phyloP scores from a whole-genome alignment of 306 rosid genomes.

The Pyrus bretschneideri region DNA sequence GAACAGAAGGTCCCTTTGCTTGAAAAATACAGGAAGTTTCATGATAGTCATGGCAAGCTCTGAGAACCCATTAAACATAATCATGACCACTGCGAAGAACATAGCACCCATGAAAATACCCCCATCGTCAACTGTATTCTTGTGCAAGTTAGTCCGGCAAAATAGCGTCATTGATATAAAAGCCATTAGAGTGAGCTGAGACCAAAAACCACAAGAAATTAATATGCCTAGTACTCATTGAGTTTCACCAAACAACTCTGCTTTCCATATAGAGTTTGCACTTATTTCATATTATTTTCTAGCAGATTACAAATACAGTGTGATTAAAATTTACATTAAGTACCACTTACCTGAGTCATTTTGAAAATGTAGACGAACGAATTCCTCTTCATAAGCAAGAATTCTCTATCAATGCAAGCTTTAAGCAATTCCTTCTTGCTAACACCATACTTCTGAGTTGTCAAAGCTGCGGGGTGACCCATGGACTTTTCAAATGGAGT shows the following conservation, averaged over 20 bases:
- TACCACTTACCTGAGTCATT: constrained; percentile 18
- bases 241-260: neutral
- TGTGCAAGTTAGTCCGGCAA: constrained; percentile 31
- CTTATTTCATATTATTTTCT: neutral
- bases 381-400: constrained; percentile 39
- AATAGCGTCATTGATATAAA: constrained; percentile 26
- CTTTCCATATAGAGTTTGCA: neutral
- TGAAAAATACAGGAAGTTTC: constrained; percentile 45
- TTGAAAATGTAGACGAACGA: constrained; percentile 40
- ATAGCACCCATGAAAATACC: constrained; percentile 26
- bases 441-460: constrained; percentile 30
- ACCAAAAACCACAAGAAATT: neutral
- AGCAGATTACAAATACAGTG: neutral
- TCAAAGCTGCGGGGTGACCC: constrained; percentile 35
- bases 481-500: constrained; percentile 35
- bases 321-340: neutral
- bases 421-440: constrained; percentile 26
- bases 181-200: constrained; percentile 24
- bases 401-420: constrained; percentile 31
- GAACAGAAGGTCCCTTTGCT: constrained; percentile 41
- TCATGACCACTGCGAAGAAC: constrained; percentile 20
- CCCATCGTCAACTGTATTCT: constrained; percentile 14
- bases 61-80: constrained; percentile 34
- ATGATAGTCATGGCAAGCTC: constrained; percentile 35
- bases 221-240: neutral